Conservation (phyloP, 2,329 filamentous ascomycete genomes). For the Cladosporium sp. region DNA sequence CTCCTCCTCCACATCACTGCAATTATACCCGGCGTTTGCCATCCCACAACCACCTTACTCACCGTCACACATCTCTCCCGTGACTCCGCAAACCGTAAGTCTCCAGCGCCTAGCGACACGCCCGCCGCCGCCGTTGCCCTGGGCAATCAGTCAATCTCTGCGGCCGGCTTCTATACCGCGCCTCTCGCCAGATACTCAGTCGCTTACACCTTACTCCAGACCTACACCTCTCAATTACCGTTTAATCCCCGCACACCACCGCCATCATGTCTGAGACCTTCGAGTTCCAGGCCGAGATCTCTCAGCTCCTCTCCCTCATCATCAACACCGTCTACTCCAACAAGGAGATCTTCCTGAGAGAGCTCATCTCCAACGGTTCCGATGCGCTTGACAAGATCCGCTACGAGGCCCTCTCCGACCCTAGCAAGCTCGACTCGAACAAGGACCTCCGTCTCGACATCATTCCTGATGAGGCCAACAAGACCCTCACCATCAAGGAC, state of each 20-base stretch:
- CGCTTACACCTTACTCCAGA: constrained; percentile 6
- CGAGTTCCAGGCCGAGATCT: constrained; percentile 99
- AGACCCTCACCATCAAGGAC: constrained; percentile 95
- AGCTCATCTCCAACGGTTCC: constrained; percentile 96
- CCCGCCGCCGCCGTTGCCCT: constrained; percentile 1
- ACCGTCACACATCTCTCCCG: constrained; percentile 1
- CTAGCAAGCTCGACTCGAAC: constrained; percentile 91
- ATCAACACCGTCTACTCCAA: constrained; percentile 99
- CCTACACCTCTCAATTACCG: not conserved
- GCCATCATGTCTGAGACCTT: constrained; percentile 89
- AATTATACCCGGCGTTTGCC: constrained; percentile 10
- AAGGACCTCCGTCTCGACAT: constrained; percentile 99
- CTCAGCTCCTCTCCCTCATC: constrained; percentile 98
- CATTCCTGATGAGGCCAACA: constrained; percentile 93
- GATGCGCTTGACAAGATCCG: constrained; percentile 99
- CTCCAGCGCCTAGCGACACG: not conserved
- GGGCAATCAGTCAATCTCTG: constrained; percentile 9
- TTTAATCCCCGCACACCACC: constrained; percentile 16
- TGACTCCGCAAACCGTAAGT: constrained; percentile 10
- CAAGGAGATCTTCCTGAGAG: constrained; percentile 99
- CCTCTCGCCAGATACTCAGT: not conserved
- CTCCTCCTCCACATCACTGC: constrained; percentile 1
- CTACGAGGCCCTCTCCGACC: constrained; percentile 96
- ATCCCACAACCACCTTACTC: not conserved
- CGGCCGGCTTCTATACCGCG: not conserved